Conservation (phyloP, 495 filamentous ascomycete species). For the Cairneyella variabilis region DNA sequence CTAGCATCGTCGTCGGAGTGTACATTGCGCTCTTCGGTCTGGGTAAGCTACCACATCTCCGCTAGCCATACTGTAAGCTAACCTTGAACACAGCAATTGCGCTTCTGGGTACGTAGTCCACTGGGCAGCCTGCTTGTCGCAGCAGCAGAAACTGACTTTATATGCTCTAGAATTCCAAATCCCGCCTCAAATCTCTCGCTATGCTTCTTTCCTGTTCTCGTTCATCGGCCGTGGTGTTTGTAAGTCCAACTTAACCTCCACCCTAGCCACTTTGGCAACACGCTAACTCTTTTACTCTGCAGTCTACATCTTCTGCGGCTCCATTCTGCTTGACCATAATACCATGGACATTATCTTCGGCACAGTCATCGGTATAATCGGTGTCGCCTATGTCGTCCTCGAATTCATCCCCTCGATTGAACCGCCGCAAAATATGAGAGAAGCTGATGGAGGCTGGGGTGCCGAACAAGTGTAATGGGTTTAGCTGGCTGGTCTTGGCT, state of each 20-base stretch:
- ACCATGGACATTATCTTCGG: constrained; percentile 60
- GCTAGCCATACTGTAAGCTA: constrained; percentile 8
- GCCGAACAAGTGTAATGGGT: constrained; percentile 52
- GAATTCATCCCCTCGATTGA: constrained; percentile 97
- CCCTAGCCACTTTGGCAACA: neutral
- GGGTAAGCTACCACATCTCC: constrained; percentile 47
- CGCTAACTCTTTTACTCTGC: neutral
- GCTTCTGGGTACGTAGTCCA: constrained; percentile 43
- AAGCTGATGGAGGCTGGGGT: constrained; percentile 78
- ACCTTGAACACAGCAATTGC: constrained; percentile 44
- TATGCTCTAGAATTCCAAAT: constrained; percentile 76
- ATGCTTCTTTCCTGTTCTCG: constrained; percentile 96
- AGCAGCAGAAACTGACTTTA: constrained; percentile 2
- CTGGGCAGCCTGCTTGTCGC: neutral
- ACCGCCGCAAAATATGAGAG: constrained; percentile 94
- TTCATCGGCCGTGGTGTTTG: constrained; percentile 94
- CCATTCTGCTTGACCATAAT: constrained; percentile 66
- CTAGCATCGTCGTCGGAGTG: constrained; percentile 68
- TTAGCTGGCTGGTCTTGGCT: no score
- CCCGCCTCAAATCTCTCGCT: constrained; percentile 84
- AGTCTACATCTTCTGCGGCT: constrained; percentile 98
- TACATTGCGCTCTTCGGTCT: constrained; percentile 91
- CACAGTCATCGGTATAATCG: constrained; percentile 68
- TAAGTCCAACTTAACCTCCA: constrained; percentile 46
- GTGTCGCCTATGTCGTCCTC: constrained; percentile 73